A percentile compares a stretch with the other conserved stretches of the same genome.
Conservation (phyloP, 495 filamentous ascomycete genomes). For the Astrothelium subdiscretum region DNA sequence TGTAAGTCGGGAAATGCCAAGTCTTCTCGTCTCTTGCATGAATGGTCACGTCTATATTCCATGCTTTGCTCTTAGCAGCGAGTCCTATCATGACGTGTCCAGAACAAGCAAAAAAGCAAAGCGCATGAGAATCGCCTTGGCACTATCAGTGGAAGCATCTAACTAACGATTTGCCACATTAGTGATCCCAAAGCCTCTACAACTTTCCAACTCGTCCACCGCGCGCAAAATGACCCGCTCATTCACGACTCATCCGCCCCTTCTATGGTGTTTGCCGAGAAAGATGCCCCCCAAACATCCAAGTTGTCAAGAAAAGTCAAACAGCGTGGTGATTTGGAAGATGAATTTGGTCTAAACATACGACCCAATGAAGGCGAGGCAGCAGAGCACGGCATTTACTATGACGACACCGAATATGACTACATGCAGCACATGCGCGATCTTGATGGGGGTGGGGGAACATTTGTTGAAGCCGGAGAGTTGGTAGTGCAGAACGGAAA, state of each 20-base stretch:
- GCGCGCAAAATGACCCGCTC: slow-evolving; percentile 89
- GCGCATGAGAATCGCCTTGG: no score
- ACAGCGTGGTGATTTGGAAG: slow-evolving; percentile 59
- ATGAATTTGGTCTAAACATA: slow-evolving; percentile 59
- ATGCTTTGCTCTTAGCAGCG: slow-evolving; percentile 40
- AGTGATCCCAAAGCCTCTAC: slow-evolving; percentile 54
- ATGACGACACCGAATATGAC: slow-evolving; percentile 82
- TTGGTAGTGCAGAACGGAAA: slow-evolving; percentile 44
- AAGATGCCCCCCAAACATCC: slow-evolving; percentile 26
- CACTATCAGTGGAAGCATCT: no score
- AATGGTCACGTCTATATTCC: slow-evolving; percentile 41
- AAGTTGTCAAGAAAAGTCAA: slow-evolving; percentile 42
- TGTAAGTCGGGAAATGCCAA: slow-evolving; percentile 59
- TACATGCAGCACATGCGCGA: slow-evolving; percentile 99
- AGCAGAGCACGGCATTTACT: slow-evolving; percentile 84
- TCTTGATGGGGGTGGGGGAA: slow-evolving; percentile 39
- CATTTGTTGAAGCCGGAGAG: slow-evolving; percentile 42
- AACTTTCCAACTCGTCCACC: slow-evolving; percentile 87
- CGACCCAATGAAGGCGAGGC: slow-evolving; percentile 92
- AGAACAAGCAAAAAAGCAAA: no score
- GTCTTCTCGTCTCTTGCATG: background rate
- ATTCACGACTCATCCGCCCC: slow-evolving; percentile 79
- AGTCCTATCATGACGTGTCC: no score
- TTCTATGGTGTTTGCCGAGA: slow-evolving; percentile 61
- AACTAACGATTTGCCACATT: no score